Evolutionary conservation across 1,139 yeast genomes (phyloP), one percentile per base, ranked within the genome.

Genomic region (Magnusiomyces sp.): DNA sequence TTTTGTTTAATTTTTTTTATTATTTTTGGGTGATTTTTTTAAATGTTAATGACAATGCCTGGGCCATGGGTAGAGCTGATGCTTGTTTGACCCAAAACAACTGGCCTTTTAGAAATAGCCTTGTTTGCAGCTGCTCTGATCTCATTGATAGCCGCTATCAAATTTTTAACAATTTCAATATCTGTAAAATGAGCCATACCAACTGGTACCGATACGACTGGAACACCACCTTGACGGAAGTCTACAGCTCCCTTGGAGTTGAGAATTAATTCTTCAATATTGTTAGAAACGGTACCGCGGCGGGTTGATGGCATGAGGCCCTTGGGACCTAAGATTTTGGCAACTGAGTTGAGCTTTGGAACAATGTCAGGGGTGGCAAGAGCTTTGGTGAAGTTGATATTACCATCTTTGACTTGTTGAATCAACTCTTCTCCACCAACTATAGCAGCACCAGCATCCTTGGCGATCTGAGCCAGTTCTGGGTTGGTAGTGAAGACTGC

Each of bases 281-380:
- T 79, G n/a, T 77, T 79, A 1, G 87, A 74, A 16, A 92, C 94
- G 1, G 97, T 90, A 14, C 95, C 95, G 63, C 81, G 84, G 70
- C 89, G 90, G 16, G 78, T 79, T 46, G 78, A 76, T 46, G 98
- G 98, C 87, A 90, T 83, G 56, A 92, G 75, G 31, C 95, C 95
- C 61, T 76, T 80, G 41, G 96, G 95, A 53, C 98, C 97, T 57
- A 94, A 74, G 14, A 76, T 72, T 62, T 89, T 78, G 31, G 95
- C 96, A 36, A 88, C 71, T 49, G 76, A 73, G 55, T 75, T 76
- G 58, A 92, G 73, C 41, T 76, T 74, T 29, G 77, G 69, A 40
- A 77, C 76, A 55, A 88, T 78, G 47, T 88, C 96, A 1, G 95
- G 84, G 1, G 96, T 83, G 7, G 97, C 95, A 62, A 83, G 82